Evolutionary conservation across 148 eudicot species (phyloP), one percentile per base, ranked within the genome.

Genomic region (Rhododendron simsii): DNA sequence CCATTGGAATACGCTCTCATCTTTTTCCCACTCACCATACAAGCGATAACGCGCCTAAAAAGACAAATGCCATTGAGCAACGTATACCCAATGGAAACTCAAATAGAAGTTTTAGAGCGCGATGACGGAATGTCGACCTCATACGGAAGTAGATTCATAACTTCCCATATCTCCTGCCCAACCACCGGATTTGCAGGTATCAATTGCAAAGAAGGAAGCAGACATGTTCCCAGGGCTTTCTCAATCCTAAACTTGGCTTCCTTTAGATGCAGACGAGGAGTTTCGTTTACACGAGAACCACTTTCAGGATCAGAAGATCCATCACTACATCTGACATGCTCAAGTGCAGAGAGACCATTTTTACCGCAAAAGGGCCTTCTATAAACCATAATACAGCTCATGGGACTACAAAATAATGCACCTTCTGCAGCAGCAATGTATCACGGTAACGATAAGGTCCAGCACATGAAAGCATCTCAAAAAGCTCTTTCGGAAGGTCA

Each of bases 11-110:
- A 50, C 88, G 90, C 87, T 94, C 99, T 94, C 98, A 90, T 98
- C 98, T 91, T 91, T 98, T 80, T 98, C 99, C 99, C 99, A 98
- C 88, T 98, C 99, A 83, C 99, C 99, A 87, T 95, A 98, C 14
- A 98, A 91, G 78, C 98, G 99, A 89, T 94, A 98, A 26, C 98
- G 92, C 81, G 81, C 96, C 99, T 98, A 88, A 81, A 79, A 37
- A 86, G 65, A 87, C 63, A 65, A 86, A 84, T 13, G 11, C 12
- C 33, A 67, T 7, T 44, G 13, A 85, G 57, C 14, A 16, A 88
- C n/a, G 53, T 81, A 10, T 59, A 44, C 45, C 80, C 28, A 39
- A 55, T 47, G 44, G n/a, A 50, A 82, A 75, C 65, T 41, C 14
- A 85, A 76, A 63, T 30, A 44, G 3, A 39, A 71, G 20, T 51